These are phyloP conservation scores for Mallotus nudiflorus DNA, from an alignment of 345 rosid genomes.

Conservation along the genomic window DNA sequence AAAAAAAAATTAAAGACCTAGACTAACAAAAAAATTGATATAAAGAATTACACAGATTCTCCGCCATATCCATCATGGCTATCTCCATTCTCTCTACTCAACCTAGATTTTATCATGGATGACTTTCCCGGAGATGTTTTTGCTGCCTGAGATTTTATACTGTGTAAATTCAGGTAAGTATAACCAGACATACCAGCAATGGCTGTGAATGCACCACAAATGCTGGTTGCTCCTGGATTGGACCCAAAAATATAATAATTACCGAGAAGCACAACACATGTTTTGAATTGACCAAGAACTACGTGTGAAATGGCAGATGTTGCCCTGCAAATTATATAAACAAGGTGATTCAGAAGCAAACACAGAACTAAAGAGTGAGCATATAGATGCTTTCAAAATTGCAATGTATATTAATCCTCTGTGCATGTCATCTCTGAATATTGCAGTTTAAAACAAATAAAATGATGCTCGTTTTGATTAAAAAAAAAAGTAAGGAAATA, in stretches of 20 bases:
- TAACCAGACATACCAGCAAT: conserved; percentile 67
- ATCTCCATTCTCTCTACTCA: conserved; percentile 46
- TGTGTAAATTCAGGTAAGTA: conserved; percentile 50
- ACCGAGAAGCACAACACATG: conserved; percentile 67
- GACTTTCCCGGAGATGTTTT: conserved; percentile 35
- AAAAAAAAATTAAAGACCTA: background rate
- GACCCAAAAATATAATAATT: conserved; percentile 58
- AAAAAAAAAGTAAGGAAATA: too few relatives aligned
- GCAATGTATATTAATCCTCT: background rate
- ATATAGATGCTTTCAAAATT: background rate
- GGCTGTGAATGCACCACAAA: conserved; percentile 63
- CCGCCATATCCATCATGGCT: conserved; percentile 29
- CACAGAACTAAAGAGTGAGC: conserved; percentile 1
- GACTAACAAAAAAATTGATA: background rate
- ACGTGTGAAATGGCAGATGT: conserved; percentile 74
- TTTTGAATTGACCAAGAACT: conserved; percentile 79
- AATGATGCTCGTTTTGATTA: background rate
- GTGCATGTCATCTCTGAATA: background rate
- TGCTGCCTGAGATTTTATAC: conserved; percentile 36
- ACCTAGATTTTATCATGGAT: conserved; percentile 45
- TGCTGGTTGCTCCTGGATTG: conserved; percentile 62
- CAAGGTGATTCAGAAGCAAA: conserved; percentile 2
- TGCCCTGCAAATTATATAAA: conserved; percentile 42
- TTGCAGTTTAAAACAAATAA: background rate
- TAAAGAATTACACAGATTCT: conserved; percentile 24